phyloP scores from a whole-genome alignment of 768 basidiomycete species.

The Amanita rubescens region DNA sequence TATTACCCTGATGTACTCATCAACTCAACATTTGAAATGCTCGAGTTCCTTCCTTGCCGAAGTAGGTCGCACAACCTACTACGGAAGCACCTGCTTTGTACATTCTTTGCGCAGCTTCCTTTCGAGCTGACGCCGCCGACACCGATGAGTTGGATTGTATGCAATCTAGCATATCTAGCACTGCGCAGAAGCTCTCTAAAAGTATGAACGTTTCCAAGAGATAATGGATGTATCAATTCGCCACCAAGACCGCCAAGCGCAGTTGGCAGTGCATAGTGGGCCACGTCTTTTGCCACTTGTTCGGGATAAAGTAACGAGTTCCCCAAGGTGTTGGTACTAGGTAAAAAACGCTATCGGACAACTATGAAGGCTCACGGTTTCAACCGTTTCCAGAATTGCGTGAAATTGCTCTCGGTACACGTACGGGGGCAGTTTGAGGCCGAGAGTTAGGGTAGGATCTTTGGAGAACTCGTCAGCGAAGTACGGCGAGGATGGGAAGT shows the following conservation, averaged over 20 bases:
- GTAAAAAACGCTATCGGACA: constrained; percentile 66
- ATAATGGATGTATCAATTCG: constrained; percentile 63
- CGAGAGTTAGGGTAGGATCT: constrained; percentile 56
- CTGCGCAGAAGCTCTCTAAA: constrained; percentile 44
- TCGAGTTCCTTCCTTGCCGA: constrained; percentile 45
- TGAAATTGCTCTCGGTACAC: constrained; percentile 54
- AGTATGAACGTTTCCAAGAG: constrained; percentile 70
- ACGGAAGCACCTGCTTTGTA: constrained; percentile 63
- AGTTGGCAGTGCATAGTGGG: constrained; percentile 53
- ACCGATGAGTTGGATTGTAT: constrained; percentile 57
- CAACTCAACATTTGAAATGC: constrained; percentile 41
- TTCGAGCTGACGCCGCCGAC: constrained; percentile 73
- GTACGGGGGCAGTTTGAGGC: constrained; percentile 77
- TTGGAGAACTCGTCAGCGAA: constrained; percentile 40
- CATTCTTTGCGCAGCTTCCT: constrained; percentile 61
- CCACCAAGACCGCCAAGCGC: constrained; percentile 71
- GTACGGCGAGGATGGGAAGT: constrained; percentile 42
- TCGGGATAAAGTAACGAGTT: constrained; percentile 56
- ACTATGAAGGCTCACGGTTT: constrained; percentile 12
- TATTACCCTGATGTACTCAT: constrained; percentile 12
- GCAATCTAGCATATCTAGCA: constrained; percentile 26
- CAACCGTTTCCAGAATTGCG: constrained; percentile 41
- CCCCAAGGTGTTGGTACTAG: constrained; percentile 77
- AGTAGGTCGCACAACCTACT: constrained; percentile 52
- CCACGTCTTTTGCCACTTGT: constrained; percentile 25